Base-by-base conservation (phyloP, 768 basidiomycete genomes). In the Podaxis sp. region DNA sequence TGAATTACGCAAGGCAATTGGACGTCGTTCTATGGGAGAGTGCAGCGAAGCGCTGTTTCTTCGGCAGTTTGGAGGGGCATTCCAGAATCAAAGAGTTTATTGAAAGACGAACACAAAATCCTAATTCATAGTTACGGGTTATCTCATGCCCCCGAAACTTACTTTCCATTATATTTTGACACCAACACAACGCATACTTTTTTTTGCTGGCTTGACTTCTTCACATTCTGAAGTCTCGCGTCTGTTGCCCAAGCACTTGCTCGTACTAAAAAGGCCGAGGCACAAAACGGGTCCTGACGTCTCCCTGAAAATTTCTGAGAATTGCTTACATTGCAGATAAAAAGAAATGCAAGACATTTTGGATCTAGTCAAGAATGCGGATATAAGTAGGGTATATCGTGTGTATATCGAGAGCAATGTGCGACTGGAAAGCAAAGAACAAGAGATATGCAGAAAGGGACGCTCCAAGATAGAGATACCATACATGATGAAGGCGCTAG, bases 1-100 rank as follows among this genome's bases (percentile, higher is more conserved):
- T 91, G 37, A 83, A 89, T 64, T 95, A 97, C 65, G 94, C 95
- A 37, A 86, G 82, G 68, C 84, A 93, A 72, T 75, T 95, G 40
- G 86, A 83, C 61, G 87, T 91, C 36, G 88, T 95, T 13, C 63
- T 95, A 50, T 94, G 93, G 91, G 91, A 95, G 74, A 92, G 82
- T 69, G 62, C 81, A 23, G 68, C 77, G 25, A 87, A 86, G 68
- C 81, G 91, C 60, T 89, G 86, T 73, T 92, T 96, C 78, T 94
- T 95, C 74, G 91, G 85, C 25, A 90, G 80, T 64, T 65, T 87
- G 58, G 90, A 90, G 54, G 91, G 90, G 2, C 91, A 93, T 70
- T 76, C 82, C 37, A 89, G 88, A 66, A 89, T 93, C 69, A 83
- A 86, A 69, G 85, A 82, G 11, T 92, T 91, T 72, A 91, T 92